Conservation (phyloP, 2,329 filamentous ascomycete genomes). For the Aspergillus jensenii region DNA sequence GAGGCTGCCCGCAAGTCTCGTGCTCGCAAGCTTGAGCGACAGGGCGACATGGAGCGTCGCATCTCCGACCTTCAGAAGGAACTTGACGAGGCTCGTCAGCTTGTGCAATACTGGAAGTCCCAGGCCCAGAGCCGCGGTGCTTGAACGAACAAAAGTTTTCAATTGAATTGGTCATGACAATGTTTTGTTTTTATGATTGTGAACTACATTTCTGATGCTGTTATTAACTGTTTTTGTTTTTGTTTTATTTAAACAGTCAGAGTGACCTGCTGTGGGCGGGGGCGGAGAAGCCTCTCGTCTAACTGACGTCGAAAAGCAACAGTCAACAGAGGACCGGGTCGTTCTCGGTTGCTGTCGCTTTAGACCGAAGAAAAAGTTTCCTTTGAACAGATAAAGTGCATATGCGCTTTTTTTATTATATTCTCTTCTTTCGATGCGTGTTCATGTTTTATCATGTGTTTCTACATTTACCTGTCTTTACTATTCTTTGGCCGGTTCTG, state of each 20-base stretch:
- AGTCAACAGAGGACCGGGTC: slow-evolving; percentile 15
- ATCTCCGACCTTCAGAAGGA: slow-evolving; percentile 66
- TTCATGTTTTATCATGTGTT: not conserved
- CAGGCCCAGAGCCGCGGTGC: slow-evolving; percentile 26
- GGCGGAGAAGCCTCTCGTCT: slow-evolving; percentile 33
- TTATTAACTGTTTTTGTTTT: slow-evolving; percentile 21
- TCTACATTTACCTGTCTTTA: not conserved
- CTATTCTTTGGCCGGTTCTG: slow-evolving; percentile 46
- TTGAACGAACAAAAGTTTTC: slow-evolving; percentile 17
- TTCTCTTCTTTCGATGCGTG: slow-evolving; percentile 7
- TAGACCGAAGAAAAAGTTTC: slow-evolving; percentile 24
- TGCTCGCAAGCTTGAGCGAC: slow-evolving; percentile 75
- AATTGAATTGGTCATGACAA: slow-evolving; percentile 1
- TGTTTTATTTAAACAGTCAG: slow-evolving; percentile 15
- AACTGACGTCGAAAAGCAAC: slow-evolving; percentile 25
- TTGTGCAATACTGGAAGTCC: slow-evolving; percentile 41
- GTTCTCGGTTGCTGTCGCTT: slow-evolving; percentile 20
- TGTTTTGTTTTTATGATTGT: slow-evolving; percentile 3
- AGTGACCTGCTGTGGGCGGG: slow-evolving; percentile 31
- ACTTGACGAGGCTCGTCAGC: slow-evolving; percentile 32
- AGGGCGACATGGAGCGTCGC: slow-evolving; percentile 71
- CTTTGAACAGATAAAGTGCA: slow-evolving; percentile 14
- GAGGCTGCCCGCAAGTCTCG: slow-evolving; percentile 91
- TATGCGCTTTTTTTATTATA: slow-evolving; percentile 7
- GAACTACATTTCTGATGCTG: slow-evolving; percentile 15